Base-by-base conservation (phyloP, 164 flowering plant genomes). In the Euptelea pleiosperma region DNA sequence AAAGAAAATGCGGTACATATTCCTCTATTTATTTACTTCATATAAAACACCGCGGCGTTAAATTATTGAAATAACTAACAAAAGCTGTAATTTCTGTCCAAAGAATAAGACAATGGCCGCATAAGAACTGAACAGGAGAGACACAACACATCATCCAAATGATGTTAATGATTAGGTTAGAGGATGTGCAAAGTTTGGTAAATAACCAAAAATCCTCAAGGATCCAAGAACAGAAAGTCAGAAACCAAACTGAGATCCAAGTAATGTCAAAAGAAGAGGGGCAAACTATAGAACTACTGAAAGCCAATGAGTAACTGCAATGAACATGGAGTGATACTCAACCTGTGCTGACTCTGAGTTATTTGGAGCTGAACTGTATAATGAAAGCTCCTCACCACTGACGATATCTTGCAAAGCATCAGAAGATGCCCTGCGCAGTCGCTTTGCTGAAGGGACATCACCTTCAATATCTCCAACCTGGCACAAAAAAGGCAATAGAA, bases 381-480 rank as follows among this genome's bases (percentile, higher is more conserved):
- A 73, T 7, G 94, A 85, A 29, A 94, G 91, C 73, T 94, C 99
- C 58, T 94, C 99, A 16, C 80, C 79, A 71, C 72, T 74, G 18
- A 72, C 71, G 67, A 82, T 78, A 64, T 91, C 99, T 74, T 83
- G 93, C 67, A 86, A 77, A 53, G 81, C 80, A 72, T 91, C 99
- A 65, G 96, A 84, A 30, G 97, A 76, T 41, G 91, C 84, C 70
- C 64, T 79, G 10, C 88, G 79, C 60, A 87, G 58, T 52, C 98
- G 74, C 76, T 94, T 94, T 21, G 86, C 72, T 36, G 74, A 69
- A 48, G 84, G 90, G 7, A 57, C 71, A 67, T 88, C 97, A 46
- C 80, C 82, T 64, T 94, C 99, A 75, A 94, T 87, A 67, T 91
- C 99, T 60, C 78, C 95, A 64, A 65, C 83, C 99, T 94, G 64